Percentiles rank a stretch among this genome's conserved stretches.
Conservation (phyloP, 2,329 filamentous ascomycete species). For the Rutstroemia sp. region DNA sequence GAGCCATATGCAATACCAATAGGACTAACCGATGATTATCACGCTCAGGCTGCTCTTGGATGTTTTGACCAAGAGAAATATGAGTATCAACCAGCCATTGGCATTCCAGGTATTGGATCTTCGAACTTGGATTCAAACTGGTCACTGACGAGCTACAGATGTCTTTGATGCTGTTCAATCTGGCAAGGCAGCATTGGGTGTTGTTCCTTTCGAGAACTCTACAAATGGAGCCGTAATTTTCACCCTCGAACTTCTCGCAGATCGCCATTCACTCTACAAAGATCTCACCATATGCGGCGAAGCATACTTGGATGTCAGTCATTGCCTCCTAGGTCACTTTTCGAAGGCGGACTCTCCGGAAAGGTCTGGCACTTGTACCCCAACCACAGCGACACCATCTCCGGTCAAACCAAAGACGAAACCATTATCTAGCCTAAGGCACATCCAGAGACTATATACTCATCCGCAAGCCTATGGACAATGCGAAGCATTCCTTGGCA, state of each 20-base stretch:
- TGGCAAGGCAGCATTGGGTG: slow-evolving; percentile 58
- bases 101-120: slow-evolving; percentile 15
- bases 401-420: slow-evolving; percentile 39
- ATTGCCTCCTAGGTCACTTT: slow-evolving; percentile 65
- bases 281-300: slow-evolving; percentile 75
- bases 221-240: slow-evolving; percentile 89
- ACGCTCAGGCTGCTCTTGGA: slow-evolving; percentile 44
- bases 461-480: slow-evolving; percentile 96
- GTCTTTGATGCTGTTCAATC: slow-evolving; percentile 74
- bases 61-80: slow-evolving; percentile 34
- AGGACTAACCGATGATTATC: slow-evolving; percentile 24
- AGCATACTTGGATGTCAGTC: slow-evolving; percentile 79
- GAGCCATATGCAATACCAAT: slow-evolving; percentile 4
- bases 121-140: not conserved
- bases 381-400: slow-evolving; percentile 39
- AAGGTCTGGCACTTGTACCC: slow-evolving; percentile 41
- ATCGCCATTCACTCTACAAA: slow-evolving; percentile 55
- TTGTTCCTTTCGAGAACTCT: slow-evolving; percentile 94
- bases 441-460: slow-evolving; percentile 74
- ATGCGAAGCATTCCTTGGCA: slow-evolving; percentile 67
- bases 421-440: slow-evolving; percentile 45
- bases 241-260: slow-evolving; percentile 82
- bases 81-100: slow-evolving; percentile 11
- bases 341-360: slow-evolving; percentile 22
- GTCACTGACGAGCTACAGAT: slow-evolving; percentile 41